phyloP scores from a whole-genome alignment of 805 yeast species.

The Ogataea philodendri region DNA sequence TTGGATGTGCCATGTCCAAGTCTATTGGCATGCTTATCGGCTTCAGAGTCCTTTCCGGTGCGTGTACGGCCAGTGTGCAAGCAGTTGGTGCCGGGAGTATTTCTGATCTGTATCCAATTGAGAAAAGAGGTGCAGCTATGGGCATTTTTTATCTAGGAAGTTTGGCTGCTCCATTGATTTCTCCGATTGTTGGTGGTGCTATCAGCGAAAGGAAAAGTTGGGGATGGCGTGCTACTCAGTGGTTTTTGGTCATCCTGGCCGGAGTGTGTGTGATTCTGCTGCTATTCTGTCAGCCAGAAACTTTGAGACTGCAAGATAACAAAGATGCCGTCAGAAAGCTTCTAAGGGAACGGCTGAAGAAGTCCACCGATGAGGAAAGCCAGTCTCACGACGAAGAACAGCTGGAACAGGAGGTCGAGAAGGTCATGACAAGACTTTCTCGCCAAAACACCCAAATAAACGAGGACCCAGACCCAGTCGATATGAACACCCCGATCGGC shows the following conservation, averaged over 20 bases:
- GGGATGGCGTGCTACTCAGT: conserved; percentile 90
- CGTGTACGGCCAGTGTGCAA: conserved; percentile 81
- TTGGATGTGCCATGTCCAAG: conserved; percentile 70
- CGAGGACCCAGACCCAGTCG: conserved; percentile 31
- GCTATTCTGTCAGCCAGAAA: conserved; percentile 70
- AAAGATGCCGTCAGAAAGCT: conserved; percentile 50
- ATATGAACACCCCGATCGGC: conserved; percentile 35
- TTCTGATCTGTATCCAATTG: conserved; percentile 64
- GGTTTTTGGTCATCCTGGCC: conserved; percentile 72
- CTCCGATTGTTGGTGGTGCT: conserved; percentile 81
- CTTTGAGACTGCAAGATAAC: conserved; percentile 63
- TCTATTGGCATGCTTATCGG: conserved; percentile 61
- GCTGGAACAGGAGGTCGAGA: conserved; percentile 26
- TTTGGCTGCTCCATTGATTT: conserved; percentile 72
- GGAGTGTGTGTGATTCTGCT: conserved; percentile 51
- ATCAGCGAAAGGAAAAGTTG: conserved; percentile 53
- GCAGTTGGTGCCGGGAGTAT: conserved; percentile 90
- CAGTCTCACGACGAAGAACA: conserved; percentile 9
- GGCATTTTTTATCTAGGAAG: conserved; percentile 82
- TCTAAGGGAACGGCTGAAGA: conserved; percentile 37
- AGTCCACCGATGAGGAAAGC: conserved; percentile 19
- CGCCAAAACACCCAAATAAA: conserved; percentile 23
- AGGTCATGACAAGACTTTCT: conserved; percentile 37
- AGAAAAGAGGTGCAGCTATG: conserved; percentile 74
- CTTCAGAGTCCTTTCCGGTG: conserved; percentile 72